phyloP scores from a whole-genome alignment of 2,329 filamentous ascomycete genomes.

The Leptographium lundbergii region DNA sequence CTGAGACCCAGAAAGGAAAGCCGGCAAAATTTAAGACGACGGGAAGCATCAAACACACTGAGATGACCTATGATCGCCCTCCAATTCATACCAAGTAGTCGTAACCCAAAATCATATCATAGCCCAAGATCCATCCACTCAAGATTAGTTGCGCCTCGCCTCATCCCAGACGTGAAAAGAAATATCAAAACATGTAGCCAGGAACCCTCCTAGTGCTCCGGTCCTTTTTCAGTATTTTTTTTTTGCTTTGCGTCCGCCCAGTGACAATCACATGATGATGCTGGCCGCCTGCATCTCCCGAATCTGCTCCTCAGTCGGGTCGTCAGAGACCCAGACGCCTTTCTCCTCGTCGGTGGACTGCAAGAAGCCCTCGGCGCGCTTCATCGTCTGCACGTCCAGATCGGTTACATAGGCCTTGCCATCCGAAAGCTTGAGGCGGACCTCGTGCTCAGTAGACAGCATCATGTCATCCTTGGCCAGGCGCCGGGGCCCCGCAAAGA shows the following conservation, averaged over 20 bases:
- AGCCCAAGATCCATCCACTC: not conserved
- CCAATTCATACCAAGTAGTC: conserved; percentile 2
- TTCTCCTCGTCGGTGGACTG: conserved; percentile 75
- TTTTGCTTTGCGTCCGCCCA: not conserved
- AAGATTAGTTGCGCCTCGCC: conserved; percentile 1
- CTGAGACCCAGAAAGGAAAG: not conserved
- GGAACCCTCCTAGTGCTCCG: not conserved
- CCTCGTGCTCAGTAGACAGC: conserved; percentile 89
- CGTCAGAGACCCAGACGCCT: conserved; percentile 69
- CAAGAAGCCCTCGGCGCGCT: conserved; percentile 74
- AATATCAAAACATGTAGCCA: not conserved
- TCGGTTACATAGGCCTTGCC: conserved; percentile 79
- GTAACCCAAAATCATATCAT: conserved; percentile 1
- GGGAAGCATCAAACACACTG: not conserved
- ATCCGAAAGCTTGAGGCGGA: conserved; percentile 68
- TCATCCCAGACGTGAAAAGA: not conserved
- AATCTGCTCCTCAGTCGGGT: conserved; percentile 49
- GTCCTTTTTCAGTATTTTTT: not conserved
- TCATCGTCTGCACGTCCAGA: conserved; percentile 79
- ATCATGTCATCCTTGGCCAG: conserved; percentile 99
- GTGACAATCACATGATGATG: not conserved
- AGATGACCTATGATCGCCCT: not conserved
- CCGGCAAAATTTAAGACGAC: not conserved
- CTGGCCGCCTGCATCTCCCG: conserved; percentile 33
- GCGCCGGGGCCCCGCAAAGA: conserved; percentile 77